Evolutionary conservation across 495 filamentous ascomycete genomes (phyloP).

Genomic region (Penicillium antarcticum): DNA sequence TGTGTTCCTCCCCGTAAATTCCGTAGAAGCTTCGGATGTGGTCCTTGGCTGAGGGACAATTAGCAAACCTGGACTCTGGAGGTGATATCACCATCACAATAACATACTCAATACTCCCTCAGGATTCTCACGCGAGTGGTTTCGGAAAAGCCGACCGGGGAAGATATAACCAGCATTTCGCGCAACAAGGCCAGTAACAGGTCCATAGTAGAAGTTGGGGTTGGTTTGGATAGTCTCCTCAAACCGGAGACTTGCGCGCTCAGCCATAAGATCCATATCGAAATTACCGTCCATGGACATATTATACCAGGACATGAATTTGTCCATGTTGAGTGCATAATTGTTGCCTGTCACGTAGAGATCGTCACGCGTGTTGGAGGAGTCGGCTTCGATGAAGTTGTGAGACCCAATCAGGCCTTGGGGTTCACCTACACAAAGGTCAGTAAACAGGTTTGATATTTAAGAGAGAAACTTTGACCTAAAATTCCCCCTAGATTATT

Average conservation of each 20-base stretch:
- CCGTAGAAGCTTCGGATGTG: conserved; percentile 47
- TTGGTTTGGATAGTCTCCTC: conserved; percentile 48
- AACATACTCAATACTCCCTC: conserved; percentile 38
- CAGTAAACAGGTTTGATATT: not conserved
- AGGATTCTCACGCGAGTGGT: conserved; percentile 44
- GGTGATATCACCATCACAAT: not conserved
- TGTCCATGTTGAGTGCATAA: conserved; percentile 37
- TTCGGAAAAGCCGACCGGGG: conserved; percentile 41
- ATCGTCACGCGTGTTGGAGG: conserved; percentile 52
- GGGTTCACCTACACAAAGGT: conserved; percentile 24
- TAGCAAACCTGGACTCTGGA: not conserved
- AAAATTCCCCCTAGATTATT: conserved; percentile 26
- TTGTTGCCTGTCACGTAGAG: conserved; percentile 46
- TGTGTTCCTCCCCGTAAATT: conserved; percentile 37
- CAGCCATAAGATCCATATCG: conserved; percentile 33
- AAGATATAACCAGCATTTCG: conserved; percentile 48
- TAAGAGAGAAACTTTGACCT: conserved; percentile 5
- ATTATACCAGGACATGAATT: conserved; percentile 39
- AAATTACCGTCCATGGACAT: conserved; percentile 35
- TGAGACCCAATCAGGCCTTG: conserved; percentile 51
- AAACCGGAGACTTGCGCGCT: conserved; percentile 36
- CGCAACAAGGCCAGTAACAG: conserved; percentile 44
- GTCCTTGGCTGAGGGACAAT: conserved; percentile 27
- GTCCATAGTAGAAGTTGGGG: conserved; percentile 52
- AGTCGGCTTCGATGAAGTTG: conserved; percentile 56